phyloP scores from a whole-genome alignment of 768 basidiomycete species.

The Naganishia kalamii region DNA sequence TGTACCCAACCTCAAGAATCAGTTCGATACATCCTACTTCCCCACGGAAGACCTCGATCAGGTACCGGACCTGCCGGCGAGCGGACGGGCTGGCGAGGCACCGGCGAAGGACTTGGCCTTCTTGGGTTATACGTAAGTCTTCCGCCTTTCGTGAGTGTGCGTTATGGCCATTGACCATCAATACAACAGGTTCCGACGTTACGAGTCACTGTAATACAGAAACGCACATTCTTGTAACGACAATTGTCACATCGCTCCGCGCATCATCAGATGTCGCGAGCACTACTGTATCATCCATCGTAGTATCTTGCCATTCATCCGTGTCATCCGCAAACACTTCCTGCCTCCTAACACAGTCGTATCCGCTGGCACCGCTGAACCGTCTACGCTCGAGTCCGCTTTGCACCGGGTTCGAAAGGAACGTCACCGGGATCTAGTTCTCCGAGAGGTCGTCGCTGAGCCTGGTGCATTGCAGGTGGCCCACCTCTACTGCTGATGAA shows the following conservation, averaged over 20 bases:
- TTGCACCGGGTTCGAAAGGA: constrained; percentile 11
- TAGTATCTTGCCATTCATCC: constrained; percentile 1
- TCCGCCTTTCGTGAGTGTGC: not conserved
- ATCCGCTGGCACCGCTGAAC: too few species aligned
- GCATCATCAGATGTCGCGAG: not conserved
- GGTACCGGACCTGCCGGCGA: constrained; percentile 53
- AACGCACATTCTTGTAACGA: not conserved
- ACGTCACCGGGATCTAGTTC: constrained; percentile 5
- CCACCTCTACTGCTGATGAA: not conserved
- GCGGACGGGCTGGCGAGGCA: constrained; percentile 46
- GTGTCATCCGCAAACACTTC: not conserved
- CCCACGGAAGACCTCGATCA: constrained; percentile 90
- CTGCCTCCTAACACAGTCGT: too few species aligned
- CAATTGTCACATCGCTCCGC: not conserved
- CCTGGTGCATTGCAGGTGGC: not conserved
- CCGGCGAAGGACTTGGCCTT: constrained; percentile 58
- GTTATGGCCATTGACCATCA: not conserved
- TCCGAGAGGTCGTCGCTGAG: constrained; percentile 1
- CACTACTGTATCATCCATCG: constrained; percentile 6
- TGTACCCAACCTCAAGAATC: constrained; percentile 85
- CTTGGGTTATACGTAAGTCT: constrained; percentile 51
- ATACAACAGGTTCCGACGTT: constrained; percentile 38
- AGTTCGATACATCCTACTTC: constrained; percentile 97
- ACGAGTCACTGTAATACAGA: constrained; percentile 36
- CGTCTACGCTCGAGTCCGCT: not conserved